Evolutionary conservation across 441 rosid genomes (phyloP).

Genomic region (Populus trichocarpa): DNA sequence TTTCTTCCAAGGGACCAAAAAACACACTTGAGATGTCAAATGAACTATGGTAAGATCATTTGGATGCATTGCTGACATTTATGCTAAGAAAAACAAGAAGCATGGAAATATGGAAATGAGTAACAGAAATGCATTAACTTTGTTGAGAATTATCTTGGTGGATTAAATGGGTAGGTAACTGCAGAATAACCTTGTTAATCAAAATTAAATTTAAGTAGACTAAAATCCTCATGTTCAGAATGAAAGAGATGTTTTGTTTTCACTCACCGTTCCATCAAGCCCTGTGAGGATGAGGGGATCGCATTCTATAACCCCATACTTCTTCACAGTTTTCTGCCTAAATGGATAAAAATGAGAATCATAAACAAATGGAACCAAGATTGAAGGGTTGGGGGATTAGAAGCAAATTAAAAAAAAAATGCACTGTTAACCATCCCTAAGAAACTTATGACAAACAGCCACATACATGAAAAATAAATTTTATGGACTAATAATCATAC

Average conservation of each 20-base stretch:
- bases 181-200: neutral
- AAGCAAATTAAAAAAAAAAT: neutral
- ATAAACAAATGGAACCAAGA: neutral
- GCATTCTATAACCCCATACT: constrained; percentile 82
- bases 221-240: constrained; percentile 1
- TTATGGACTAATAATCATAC: neutral
- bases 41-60: neutral
- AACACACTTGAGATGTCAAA: neutral
- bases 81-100: neutral
- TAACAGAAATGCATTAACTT: neutral
- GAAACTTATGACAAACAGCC: neutral
- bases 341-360: constrained; percentile 19
- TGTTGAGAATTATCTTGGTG: neutral
- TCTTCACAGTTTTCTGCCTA: constrained; percentile 62
- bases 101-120: neutral
- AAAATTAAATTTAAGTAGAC: neutral
- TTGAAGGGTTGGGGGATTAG: neutral
- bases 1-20: neutral
- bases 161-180: neutral
- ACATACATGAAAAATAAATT: neutral
- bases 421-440: neutral
- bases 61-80: neutral
- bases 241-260: constrained; percentile 13
- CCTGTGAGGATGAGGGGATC: constrained; percentile 69
- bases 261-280: constrained; percentile 81